phyloP scores from a whole-genome alignment of 306 rosid species.

The Canavalia ensiformis region DNA sequence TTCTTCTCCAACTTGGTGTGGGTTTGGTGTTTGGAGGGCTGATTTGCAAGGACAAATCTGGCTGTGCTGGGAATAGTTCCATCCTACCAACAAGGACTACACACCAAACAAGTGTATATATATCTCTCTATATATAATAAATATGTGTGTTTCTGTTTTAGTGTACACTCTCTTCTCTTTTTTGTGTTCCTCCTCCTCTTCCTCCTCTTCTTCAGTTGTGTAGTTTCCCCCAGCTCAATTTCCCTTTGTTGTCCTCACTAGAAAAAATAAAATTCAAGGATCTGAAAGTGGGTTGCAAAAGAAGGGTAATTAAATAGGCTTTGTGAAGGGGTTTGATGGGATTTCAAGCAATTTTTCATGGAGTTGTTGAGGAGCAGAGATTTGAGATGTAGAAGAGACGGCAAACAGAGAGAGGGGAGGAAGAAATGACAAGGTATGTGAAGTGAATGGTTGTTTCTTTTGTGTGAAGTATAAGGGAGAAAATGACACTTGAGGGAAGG shows the following conservation, averaged over 20 bases:
- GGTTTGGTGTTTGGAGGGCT: slow-evolving; percentile 89
- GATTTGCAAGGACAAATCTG: slow-evolving; percentile 95
- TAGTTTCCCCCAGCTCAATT: too few relatives aligned
- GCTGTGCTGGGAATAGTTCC: slow-evolving; percentile 98
- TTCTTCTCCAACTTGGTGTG: slow-evolving; percentile 72
- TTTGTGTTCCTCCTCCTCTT: too few relatives aligned
- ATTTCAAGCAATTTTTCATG: slow-evolving; percentile 57
- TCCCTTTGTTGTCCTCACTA: too few relatives aligned
- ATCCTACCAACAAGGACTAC: slow-evolving; percentile 38
- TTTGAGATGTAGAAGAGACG: slow-evolving; percentile 65
- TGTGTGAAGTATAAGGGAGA: slow-evolving; percentile 97
- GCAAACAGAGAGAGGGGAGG: slow-evolving; percentile 49
- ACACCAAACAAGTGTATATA: not conserved
- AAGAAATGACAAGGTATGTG: slow-evolving; percentile 85
- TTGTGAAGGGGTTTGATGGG: slow-evolving; percentile 49
- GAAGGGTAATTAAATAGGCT: slow-evolving; percentile 50
- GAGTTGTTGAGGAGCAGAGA: slow-evolving; percentile 81
- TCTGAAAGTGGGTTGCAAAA: not conserved
- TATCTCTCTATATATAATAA: not conserved
- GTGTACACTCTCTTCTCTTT: not conserved
- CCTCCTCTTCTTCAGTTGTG: not conserved
- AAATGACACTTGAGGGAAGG: slow-evolving; percentile 88
- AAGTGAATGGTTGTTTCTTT: slow-evolving; percentile 96
- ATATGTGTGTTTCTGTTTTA: too few relatives aligned
- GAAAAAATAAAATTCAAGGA: not conserved